Conservation (phyloP, 2,329 filamentous ascomycete species). For the Eutypa lata region DNA sequence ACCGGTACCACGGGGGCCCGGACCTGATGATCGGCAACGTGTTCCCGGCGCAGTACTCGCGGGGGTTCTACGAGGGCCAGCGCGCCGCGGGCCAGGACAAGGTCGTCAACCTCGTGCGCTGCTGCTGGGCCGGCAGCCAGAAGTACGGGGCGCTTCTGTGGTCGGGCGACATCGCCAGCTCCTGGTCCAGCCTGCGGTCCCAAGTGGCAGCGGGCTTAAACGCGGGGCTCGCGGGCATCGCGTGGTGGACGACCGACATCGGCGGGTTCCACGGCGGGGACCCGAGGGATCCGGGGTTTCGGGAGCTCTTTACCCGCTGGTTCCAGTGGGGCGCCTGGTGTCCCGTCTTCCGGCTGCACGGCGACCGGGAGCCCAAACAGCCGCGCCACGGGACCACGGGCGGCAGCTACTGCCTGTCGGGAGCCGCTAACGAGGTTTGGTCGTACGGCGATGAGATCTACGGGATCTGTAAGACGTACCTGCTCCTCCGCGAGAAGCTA, state of each 20-base stretch:
- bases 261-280: conserved; percentile 67
- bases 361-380: conserved; percentile 58
- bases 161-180: conserved; percentile 65
- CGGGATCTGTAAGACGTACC: conserved; percentile 57
- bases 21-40: conserved; percentile 54
- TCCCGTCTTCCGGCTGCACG: conserved; percentile 65
- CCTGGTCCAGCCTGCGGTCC: conserved; percentile 56
- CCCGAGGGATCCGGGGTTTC: conserved; percentile 51
- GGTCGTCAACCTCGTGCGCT: conserved; percentile 49
- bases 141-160: conserved; percentile 64
- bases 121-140: conserved; percentile 54
- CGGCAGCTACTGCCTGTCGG: conserved; percentile 41
- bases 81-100: conserved; percentile 43
- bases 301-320: conserved; percentile 64
- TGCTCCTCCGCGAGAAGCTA: conserved; percentile 55
- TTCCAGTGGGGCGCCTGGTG: conserved; percentile 68
- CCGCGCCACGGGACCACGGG: conserved; percentile 31
- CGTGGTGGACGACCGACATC: conserved; percentile 71
- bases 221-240: conserved; percentile 61
- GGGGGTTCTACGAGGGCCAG: conserved; percentile 54
- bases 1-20: conserved; percentile 55
- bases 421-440: conserved; percentile 63
- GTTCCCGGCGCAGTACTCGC: conserved; percentile 51
- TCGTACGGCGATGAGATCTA: conserved; percentile 61
- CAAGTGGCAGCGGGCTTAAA: conserved; percentile 63